phyloP scores from a whole-genome alignment of 805 yeast genomes.

The Lachancea fermentati region DNA sequence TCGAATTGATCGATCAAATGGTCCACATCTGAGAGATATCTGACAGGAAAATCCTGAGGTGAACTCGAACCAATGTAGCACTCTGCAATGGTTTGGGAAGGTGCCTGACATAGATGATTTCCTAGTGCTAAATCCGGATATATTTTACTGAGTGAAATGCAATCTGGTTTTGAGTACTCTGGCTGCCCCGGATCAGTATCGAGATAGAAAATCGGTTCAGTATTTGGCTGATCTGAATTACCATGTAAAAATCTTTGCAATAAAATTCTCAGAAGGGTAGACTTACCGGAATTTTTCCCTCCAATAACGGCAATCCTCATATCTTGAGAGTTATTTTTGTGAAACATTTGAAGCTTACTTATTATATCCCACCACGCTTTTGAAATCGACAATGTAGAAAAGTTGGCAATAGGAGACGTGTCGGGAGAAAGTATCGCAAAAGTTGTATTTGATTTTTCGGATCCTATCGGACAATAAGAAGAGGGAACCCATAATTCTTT shows the following conservation, averaged over 20 bases:
- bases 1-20: conserved; percentile 33
- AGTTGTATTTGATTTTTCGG: background rate
- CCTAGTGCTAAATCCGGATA: conserved; percentile 17
- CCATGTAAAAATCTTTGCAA: conserved; percentile 40
- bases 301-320: conserved; percentile 35
- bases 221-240: conserved; percentile 15
- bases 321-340: conserved; percentile 20
- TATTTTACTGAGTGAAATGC: conserved; percentile 47
- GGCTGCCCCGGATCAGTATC: conserved; percentile 92
- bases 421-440: conserved; percentile 2
- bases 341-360: conserved; percentile 20
- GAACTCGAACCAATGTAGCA: conserved; percentile 58
- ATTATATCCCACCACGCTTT: conserved; percentile 20
- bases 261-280: conserved; percentile 56
- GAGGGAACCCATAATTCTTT: conserved; percentile 21
- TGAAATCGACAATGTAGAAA: conserved; percentile 17
- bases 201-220: conserved; percentile 41
- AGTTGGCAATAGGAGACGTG: conserved; percentile 1
- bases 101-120: conserved; percentile 20
- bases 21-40: conserved; percentile 43
- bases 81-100: conserved; percentile 16
- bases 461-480: background rate
- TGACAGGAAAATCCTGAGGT: conserved; percentile 60
- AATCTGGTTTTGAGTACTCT: conserved; percentile 67
- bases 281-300: conserved; percentile 77